Evolutionary conservation across 179 eudicot genomes (phyloP).

Genomic region (Actinidia arguta): DNA sequence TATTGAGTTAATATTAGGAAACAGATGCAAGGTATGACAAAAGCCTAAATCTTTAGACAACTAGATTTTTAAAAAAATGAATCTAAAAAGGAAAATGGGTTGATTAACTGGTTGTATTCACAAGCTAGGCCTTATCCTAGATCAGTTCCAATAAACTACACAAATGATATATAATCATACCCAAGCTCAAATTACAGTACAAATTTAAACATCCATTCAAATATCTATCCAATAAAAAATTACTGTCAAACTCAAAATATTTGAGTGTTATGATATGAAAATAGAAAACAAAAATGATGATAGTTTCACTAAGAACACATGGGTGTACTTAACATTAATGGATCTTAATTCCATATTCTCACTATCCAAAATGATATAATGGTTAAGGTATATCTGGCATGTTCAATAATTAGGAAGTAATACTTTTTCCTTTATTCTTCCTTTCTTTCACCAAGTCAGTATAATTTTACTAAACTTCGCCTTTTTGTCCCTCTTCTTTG

Average conservation of each 20-base stretch:
- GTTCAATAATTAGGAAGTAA: neutral
- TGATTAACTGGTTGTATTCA: too few relatives aligned
- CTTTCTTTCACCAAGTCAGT: neutral
- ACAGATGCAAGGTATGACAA: too few relatives aligned
- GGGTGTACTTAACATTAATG: neutral
- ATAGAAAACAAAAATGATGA: neutral
- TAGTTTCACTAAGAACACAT: neutral
- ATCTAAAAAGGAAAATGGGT: too few relatives aligned
- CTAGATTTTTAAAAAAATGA: too few relatives aligned
- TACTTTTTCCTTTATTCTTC: neutral
- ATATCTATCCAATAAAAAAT: neutral
- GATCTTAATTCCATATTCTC: neutral
- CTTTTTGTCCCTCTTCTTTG: neutral
- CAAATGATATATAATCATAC: neutral
- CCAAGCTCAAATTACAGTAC: neutral
- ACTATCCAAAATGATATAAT: neutral
- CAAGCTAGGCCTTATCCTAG: neutral
- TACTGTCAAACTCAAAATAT: neutral
- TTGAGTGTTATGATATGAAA: neutral
- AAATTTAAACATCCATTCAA: neutral
- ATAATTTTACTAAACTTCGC: neutral
- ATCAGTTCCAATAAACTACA: neutral
- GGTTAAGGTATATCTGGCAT: neutral
- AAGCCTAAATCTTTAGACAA: too few relatives aligned
- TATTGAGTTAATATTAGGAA: too few relatives aligned